Conservation (phyloP, 306 rosid genomes). For the Sindora glabra region DNA sequence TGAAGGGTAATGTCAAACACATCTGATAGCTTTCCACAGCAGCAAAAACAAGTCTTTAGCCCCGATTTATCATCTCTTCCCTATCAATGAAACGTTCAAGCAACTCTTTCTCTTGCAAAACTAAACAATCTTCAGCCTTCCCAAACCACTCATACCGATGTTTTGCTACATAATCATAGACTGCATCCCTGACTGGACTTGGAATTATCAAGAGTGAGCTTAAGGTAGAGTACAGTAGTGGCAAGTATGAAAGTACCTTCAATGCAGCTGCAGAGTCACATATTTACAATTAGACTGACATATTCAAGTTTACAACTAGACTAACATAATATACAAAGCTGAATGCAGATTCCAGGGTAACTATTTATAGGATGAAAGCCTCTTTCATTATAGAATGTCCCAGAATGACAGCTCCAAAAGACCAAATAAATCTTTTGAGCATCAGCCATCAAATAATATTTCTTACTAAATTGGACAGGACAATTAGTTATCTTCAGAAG, state of each 20-base stretch:
- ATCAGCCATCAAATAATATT: neutral
- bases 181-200: slow-evolving; percentile 53
- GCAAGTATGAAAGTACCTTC: slow-evolving; percentile 64
- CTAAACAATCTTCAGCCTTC: slow-evolving; percentile 52
- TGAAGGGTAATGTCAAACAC: neutral
- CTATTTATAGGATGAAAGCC: neutral
- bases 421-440: neutral
- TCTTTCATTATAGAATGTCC: neutral
- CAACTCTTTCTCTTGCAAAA: slow-evolving; percentile 54
- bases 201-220: slow-evolving; percentile 48
- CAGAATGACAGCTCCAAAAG: neutral
- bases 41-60: slow-evolving; percentile 9
- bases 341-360: neutral
- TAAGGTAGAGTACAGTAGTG: slow-evolving; percentile 60
- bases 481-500: neutral
- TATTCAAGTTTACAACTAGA: neutral
- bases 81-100: slow-evolving; percentile 82
- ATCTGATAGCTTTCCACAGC: neutral
- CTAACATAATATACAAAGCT: slow-evolving; percentile 2
- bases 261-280: slow-evolving; percentile 60
- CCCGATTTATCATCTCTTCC: slow-evolving; percentile 45
- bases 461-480: neutral
- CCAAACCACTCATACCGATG: slow-evolving; percentile 56
- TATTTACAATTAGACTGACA: slow-evolving; percentile 17
- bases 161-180: slow-evolving; percentile 55